phyloP scores from a whole-genome alignment of 345 rosid genomes.

The Eucalyptus regnans region DNA sequence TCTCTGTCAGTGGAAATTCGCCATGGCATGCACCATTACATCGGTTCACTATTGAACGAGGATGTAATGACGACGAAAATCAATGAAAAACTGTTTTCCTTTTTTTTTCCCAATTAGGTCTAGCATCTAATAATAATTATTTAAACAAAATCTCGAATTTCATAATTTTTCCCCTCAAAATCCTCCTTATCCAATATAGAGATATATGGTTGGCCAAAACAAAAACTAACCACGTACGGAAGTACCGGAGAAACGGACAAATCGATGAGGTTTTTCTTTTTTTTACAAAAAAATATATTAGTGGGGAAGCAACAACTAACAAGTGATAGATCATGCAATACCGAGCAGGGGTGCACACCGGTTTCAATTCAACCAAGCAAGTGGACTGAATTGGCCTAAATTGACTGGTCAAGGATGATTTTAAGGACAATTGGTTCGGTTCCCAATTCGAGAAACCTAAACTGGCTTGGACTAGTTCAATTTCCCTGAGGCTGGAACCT shows the following conservation, averaged over 20 bases:
- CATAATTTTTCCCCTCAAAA: neutral
- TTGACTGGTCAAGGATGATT: accelerated
- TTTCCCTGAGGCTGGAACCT: neutral
- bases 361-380: neutral
- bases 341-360: too few relatives aligned
- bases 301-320: neutral
- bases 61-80: neutral
- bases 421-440: neutral
- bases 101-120: neutral
- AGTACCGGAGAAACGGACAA: neutral
- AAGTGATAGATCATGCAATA: neutral
- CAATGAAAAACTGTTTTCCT: neutral
- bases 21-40: neutral
- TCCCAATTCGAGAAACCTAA: neutral
- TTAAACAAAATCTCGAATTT: neutral
- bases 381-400: neutral
- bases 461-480: neutral
- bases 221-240: neutral
- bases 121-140: neutral
- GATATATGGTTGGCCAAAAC: neutral
- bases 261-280: neutral
- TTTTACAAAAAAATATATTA: neutral
- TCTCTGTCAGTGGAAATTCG: slow-evolving; percentile 6
- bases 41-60: neutral
- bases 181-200: neutral